Percentiles rank a stretch among this genome's conserved stretches.
Evolutionary conservation across 1,284 basidiomycete genomes (phyloP).

Genomic region (Puccinia horiana): DNA sequence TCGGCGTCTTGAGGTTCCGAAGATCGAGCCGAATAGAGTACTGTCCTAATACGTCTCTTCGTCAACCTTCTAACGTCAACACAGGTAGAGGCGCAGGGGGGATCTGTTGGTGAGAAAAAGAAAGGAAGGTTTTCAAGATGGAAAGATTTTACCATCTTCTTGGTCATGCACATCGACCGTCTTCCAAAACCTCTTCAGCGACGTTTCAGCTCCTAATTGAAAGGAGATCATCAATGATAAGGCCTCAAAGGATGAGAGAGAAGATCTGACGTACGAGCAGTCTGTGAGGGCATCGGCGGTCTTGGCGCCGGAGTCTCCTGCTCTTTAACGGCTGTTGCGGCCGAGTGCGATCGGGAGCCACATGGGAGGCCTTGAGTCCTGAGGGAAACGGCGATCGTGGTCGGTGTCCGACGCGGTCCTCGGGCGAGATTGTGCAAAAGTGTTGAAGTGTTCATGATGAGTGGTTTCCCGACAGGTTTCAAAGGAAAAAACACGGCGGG

Average conservation of each 20-base stretch:
- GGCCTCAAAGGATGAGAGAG: background rate
- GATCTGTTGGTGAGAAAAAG: background rate
- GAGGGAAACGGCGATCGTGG: background rate
- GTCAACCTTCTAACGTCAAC: background rate
- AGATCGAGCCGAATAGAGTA: conserved; percentile 78
- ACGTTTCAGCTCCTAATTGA: conserved; percentile 74
- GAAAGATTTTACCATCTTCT: conserved; percentile 60
- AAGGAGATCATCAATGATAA: background rate
- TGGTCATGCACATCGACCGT: conserved; percentile 62
- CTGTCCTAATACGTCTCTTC: conserved; percentile 59
- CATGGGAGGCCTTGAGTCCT: background rate
- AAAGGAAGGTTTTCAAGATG: no score
- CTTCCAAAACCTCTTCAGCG: conserved; percentile 87
- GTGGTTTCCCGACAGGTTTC: background rate
- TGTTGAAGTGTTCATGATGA: background rate
- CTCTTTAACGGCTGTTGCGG: background rate
- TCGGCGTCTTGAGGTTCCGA: conserved; percentile 62
- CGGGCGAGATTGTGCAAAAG: background rate
- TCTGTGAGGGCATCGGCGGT: background rate
- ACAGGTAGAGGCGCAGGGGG: no score
- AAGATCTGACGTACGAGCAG: background rate
- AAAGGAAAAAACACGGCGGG: no score
- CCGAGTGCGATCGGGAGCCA: background rate
- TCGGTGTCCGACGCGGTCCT: background rate
- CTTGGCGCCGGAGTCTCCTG: background rate